Percentiles rank a stretch among this genome's conserved stretches.
These are phyloP conservation scores for Alternaria tenuissima DNA, from an alignment of 2,329 filamentous ascomycete genomes.

Conservation along the genomic window DNA sequence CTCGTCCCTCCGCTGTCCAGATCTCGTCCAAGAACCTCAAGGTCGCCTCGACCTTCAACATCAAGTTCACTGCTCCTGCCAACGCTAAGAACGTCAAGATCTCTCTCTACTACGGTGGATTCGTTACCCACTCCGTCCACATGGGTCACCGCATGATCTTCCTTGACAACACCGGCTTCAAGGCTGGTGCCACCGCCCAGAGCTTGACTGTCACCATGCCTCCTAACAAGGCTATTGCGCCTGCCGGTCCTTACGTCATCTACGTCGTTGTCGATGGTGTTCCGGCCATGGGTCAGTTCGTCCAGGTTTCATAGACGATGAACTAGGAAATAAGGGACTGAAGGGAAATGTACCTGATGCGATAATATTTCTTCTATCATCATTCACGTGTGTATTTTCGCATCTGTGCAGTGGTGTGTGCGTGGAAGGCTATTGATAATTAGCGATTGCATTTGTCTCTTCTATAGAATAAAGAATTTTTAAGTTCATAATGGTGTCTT, in stretches of 20 bases:
- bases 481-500: background rate
- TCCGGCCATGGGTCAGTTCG: slow-evolving; percentile 62
- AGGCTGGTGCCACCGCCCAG: slow-evolving; percentile 52
- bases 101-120: slow-evolving; percentile 66
- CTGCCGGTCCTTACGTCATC: slow-evolving; percentile 67
- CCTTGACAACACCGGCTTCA: slow-evolving; percentile 61
- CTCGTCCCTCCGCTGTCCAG: slow-evolving; percentile 59
- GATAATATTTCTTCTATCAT: background rate
- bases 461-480: background rate
- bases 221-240: slow-evolving; percentile 63
- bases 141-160: slow-evolving; percentile 68
- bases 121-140: slow-evolving; percentile 67
- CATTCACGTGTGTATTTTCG: background rate
- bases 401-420: background rate
- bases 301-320: slow-evolving; percentile 50
- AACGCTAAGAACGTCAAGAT: slow-evolving; percentile 58
- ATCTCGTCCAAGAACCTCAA: slow-evolving; percentile 57
- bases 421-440: background rate
- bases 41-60: slow-evolving; percentile 55
- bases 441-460: background rate
- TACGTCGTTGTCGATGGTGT: slow-evolving; percentile 67
- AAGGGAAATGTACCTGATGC: background rate
- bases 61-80: slow-evolving; percentile 58
- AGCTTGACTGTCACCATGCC: slow-evolving; percentile 63
- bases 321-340: background rate